Base-by-base conservation (phyloP, 352 stramenopile species). In the Peronospora tabacina region DNA sequence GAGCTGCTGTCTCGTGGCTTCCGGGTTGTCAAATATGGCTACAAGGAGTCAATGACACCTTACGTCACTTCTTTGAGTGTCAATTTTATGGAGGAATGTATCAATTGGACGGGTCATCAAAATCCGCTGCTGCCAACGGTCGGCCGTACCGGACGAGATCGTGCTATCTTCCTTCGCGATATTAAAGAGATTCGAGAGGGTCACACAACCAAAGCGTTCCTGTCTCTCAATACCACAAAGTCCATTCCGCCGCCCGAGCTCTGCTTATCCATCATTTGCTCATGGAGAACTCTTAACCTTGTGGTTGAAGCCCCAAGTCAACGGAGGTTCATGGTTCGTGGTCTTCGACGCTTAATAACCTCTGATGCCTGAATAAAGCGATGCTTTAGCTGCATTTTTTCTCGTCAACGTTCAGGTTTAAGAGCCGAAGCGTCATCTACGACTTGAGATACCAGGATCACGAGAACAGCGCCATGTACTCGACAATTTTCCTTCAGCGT, bases 1-100 rank as follows among this genome's bases (percentile, higher is more conserved):
- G 81, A 91, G 39, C 44, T 91, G 39, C 56, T 91, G 0, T 63
- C 50, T 17, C 69, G 74, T 20, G 81, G 77, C 4, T 63, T 91
- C 1, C 70, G 85, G 24, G 56, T 85, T 20, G 67, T 75, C 22
- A 91, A 87, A 49, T 80, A 74, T 43, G 63, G 71, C 42, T 66
- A 68, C 33, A 66, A 68, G 22, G 55, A 70, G 24, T 66, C 61
- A 13, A 80, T 61, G 0, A 52, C 50, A 5, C 68, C 80, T 8
- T 74, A 89, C 24, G 20, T 50, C 13, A 66, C 75, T 20, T 63
- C 52, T 0, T 34, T 91, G 34, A 49, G 44, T 7, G 50, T 85
- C n/a, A 77, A 91, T 33, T 85, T 89, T 32, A 64, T 66, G 19
- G 55, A 75, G 24, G 54, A 68, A 20, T 61, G 55, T 9, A 58